These are phyloP conservation scores for Saturnispora quitensis DNA, from an alignment of 805 yeast species.

Conservation along the genomic window DNA sequence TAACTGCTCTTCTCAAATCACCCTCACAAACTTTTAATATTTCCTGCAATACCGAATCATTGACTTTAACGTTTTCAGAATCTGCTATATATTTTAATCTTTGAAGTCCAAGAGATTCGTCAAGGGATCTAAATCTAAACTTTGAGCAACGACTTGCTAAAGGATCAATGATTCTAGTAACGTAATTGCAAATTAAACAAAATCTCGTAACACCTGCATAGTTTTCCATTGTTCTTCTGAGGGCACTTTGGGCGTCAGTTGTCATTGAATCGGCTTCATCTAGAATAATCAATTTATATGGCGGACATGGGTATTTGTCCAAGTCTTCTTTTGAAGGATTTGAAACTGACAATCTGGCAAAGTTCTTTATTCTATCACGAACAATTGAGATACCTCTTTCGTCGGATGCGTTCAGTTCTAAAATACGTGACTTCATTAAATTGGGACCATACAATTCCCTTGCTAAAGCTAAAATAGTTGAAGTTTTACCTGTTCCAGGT, in stretches of 20 bases:
- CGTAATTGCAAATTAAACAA: conserved; percentile 91
- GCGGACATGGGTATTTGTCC: conserved; percentile 86
- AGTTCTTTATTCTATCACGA: conserved; percentile 74
- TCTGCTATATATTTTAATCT: conserved; percentile 58
- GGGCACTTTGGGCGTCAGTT: conserved; percentile 88
- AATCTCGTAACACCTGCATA: conserved; percentile 86
- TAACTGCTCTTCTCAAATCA: conserved; percentile 89
- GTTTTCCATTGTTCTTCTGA: conserved; percentile 89
- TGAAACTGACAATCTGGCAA: conserved; percentile 79
- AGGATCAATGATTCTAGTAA: conserved; percentile 94
- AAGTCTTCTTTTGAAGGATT: conserved; percentile 65
- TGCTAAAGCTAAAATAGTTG: conserved; percentile 78
- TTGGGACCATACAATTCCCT: conserved; percentile 71
- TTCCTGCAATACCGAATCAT: conserved; percentile 46
- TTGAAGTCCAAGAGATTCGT: conserved; percentile 56
- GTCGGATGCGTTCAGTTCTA: conserved; percentile 84
- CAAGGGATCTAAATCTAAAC: conserved; percentile 78
- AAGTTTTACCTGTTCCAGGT: conserved; percentile 90
- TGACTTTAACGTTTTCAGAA: conserved; percentile 32
- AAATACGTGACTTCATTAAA: conserved; percentile 57
- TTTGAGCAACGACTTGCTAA: conserved; percentile 94
- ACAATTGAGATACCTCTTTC: conserved; percentile 87
- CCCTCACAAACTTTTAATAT: conserved; percentile 74
- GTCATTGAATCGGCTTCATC: conserved; percentile 99
- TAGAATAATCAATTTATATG: conserved; percentile 82